Base-by-base conservation (phyloP, 2,329 filamentous ascomycete species). In the Penicillium thymicola region DNA sequence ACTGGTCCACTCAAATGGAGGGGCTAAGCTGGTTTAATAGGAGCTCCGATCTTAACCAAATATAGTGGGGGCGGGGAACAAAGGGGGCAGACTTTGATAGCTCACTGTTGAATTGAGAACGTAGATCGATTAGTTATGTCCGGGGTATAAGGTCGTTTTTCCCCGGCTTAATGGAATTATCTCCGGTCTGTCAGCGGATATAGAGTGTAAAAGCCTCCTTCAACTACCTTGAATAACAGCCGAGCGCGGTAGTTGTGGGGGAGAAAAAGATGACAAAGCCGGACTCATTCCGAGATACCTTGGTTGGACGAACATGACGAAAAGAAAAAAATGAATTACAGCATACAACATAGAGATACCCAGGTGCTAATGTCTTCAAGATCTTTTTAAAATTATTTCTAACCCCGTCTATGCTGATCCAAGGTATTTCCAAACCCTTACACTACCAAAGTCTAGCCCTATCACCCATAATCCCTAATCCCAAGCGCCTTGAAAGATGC, bases 401-500 rank as follows among this genome's bases (percentile, higher is more conserved):
- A 48, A 42, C 36, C 34, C 21, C 18, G 16, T 50, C 37, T 54
- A 54, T 50, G 28, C 30, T 36, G 23, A 36, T 37, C n/a, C 43
- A 34, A 48, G 32, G 52, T 51, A 55, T 54, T 16, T 32, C 28
- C 21, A 18, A 42, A 41, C 4, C 5, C 21, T 36, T 25, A 18
- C 10, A 30, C 34, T 38, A 32, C 28, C 43, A 30, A 13, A 51
- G 36, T 40, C 37, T 13, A 53, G 43, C 44, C 41, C 34, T 30
- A 44, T 43, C 18, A 30, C 5, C 37, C 10, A 45, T 27, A 43
- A 42, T 8, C 18, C 46, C 44, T 37, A 55, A 40, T 43, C 52
- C 51, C 30, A 50, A 51, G 52, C 60, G 56, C 61, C 59, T n/a
- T 14, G 21, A 27, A 45, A 46, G 50, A 63, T 63, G 59, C 50